Conservation (phyloP, 1,139 yeast species). For the Nakaseomyces kungkrabaensis region DNA sequence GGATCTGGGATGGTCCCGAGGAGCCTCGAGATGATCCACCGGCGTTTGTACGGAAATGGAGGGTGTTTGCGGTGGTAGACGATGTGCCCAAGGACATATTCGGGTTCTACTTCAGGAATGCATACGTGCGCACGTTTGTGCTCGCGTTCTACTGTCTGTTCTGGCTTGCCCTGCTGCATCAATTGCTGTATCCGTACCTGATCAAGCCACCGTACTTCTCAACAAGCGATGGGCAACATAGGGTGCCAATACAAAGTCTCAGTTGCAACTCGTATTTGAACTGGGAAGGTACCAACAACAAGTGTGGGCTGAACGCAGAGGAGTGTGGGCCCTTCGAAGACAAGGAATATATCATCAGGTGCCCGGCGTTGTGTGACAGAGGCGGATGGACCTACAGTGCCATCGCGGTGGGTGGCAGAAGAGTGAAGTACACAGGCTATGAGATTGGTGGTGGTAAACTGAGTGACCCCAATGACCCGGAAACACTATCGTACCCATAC, state of each 20-base stretch:
- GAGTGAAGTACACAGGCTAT: constrained; percentile 61
- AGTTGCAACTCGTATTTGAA: constrained; percentile 39
- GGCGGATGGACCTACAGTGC: constrained; percentile 71
- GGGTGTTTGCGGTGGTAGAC: constrained; percentile 32
- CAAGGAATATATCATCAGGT: constrained; percentile 51
- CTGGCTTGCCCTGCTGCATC: constrained; percentile 22
- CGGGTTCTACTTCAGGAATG: constrained; percentile 26
- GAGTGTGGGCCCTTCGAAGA: constrained; percentile 41
- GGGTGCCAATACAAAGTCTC: constrained; percentile 28
- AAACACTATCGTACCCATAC: constrained; percentile 45
- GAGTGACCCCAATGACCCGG: constrained; percentile 13
- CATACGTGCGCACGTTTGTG: constrained; percentile 25
- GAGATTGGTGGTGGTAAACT: constrained; percentile 60
- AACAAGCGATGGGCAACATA: constrained; percentile 13
- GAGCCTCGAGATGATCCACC: constrained; percentile 44
- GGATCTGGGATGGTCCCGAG: constrained; percentile 46
- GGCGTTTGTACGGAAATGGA: constrained; percentile 14
- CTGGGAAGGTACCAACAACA: constrained; percentile 69
- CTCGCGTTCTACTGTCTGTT: constrained; percentile 33
- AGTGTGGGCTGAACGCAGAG: constrained; percentile 65
- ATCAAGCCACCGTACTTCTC: constrained; percentile 21
- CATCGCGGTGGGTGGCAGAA: constrained; percentile 61
- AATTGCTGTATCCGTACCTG: constrained; percentile 24
- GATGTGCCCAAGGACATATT: constrained; percentile 35
- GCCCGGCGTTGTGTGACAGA: constrained; percentile 83